A percentile compares a stretch with the other conserved stretches of the same genome.
phyloP scores from a whole-genome alignment of 495 filamentous ascomycete genomes.

The Neurospora sp. region DNA sequence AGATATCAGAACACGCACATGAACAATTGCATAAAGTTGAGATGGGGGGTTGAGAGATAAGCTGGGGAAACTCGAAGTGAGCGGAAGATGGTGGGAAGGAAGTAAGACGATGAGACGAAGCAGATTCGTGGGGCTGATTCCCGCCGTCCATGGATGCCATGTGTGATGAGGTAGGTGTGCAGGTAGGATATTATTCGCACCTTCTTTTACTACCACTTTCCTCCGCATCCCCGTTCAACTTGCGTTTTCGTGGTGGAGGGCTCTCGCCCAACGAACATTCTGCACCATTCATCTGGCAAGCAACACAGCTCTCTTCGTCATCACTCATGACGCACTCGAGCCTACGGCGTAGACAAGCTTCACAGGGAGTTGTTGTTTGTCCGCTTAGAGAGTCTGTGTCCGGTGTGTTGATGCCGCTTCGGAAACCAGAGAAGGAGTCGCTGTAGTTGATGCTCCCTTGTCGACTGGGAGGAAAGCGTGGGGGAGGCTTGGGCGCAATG shows the following conservation, averaged over 20 bases:
- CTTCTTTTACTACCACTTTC: conserved; percentile 46
- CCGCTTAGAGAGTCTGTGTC: conserved; percentile 40
- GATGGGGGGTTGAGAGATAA: background rate
- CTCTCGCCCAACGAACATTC: conserved; percentile 58
- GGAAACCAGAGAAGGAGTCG: conserved; percentile 28
- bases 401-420: conserved; percentile 38
- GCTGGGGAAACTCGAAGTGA: background rate
- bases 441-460: conserved; percentile 28
- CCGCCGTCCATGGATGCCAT: background rate
- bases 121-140: conserved; percentile 12
- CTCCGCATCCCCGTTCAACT: conserved; percentile 52
- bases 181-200: conserved; percentile 25
- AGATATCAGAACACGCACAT: conserved; percentile 24
- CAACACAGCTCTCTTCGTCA: conserved; percentile 50
- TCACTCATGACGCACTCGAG: conserved; percentile 84
- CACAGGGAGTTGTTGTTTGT: conserved; percentile 32
- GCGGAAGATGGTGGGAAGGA: background rate
- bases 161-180: conserved; percentile 12
- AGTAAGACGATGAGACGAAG: background rate
- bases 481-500: conserved; percentile 43
- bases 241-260: conserved; percentile 63
- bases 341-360: conserved; percentile 69
- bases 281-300: conserved; percentile 51
- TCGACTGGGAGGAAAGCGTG: conserved; percentile 31
- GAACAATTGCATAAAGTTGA: conserved; percentile 4